Evolutionary conservation across 139 green algal genomes (phyloP).

Genomic region (Micromonas pusilla): DNA sequence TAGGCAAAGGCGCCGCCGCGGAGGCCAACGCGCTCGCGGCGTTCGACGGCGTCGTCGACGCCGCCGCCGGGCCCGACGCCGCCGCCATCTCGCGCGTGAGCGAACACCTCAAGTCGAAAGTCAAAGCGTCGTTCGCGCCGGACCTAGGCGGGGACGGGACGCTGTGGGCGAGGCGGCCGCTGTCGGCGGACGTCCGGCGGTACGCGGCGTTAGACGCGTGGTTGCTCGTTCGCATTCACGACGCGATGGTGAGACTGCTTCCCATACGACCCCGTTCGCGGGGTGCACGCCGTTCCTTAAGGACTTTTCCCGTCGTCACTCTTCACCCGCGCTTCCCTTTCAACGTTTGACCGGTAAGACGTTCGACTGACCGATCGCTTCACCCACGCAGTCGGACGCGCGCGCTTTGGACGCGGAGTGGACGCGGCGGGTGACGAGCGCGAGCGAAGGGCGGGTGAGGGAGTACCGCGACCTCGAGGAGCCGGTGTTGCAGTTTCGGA

Average conservation of each 20-base stretch:
- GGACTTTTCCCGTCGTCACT: no score
- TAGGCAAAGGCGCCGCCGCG: background rate
- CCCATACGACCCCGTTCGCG: no score
- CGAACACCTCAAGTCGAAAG: conserved; percentile 1
- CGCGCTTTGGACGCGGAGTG: background rate
- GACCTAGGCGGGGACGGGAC: background rate
- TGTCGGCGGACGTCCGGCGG: background rate
- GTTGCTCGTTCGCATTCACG: background rate
- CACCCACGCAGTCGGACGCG: no score
- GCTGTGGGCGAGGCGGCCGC: conserved; percentile 8
- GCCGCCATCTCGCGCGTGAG: background rate
- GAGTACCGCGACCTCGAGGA: background rate
- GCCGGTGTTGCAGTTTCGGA: background rate
- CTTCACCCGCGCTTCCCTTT: no score
- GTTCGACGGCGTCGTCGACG: no score
- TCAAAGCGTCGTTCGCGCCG: conserved; percentile 4
- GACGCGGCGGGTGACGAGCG: background rate
- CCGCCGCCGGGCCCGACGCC: background rate
- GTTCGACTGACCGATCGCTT: no score
- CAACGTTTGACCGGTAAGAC: no score
- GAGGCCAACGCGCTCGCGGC: background rate
- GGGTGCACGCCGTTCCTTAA: no score
- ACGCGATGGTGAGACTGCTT: no score
- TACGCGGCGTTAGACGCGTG: conserved; percentile 22
- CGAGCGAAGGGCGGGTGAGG: background rate